Evolutionary conservation across 495 filamentous ascomycete species (phyloP).

Genomic region (Parathielavia appendiculata): DNA sequence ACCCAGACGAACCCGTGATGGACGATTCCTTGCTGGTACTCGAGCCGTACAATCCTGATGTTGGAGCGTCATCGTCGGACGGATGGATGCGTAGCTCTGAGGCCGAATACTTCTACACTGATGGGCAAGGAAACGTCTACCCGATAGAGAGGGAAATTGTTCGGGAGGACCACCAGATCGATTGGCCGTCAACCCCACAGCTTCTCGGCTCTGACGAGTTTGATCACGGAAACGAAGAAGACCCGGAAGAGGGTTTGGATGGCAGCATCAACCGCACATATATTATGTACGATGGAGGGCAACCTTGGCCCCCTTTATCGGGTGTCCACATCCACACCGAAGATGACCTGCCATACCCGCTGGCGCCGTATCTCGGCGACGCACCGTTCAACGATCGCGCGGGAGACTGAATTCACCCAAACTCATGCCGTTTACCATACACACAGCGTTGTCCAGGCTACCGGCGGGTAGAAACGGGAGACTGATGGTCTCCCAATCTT

Average conservation of each 20-base stretch:
- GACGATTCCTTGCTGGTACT: not conserved
- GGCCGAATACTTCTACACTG: constrained; percentile 29
- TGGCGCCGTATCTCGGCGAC: not conserved
- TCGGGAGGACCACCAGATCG: not conserved
- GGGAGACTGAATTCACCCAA: not conserved
- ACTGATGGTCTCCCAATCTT: not conserved
- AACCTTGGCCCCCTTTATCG: constrained; percentile 1
- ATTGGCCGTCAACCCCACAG: constrained; percentile 1
- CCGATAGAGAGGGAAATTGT: constrained; percentile 5
- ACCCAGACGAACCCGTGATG: not conserved
- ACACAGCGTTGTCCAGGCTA: not conserved
- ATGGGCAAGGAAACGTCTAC: constrained; percentile 24
- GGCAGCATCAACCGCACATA: constrained; percentile 6
- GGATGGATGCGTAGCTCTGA: constrained; percentile 16
- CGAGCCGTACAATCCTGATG: not conserved
- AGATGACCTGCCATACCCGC: not conserved
- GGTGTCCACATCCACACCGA: not conserved
- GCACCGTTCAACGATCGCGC: not conserved
- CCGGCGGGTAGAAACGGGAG: not conserved
- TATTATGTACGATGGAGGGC: constrained; percentile 23
- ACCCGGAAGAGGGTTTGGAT: not conserved
- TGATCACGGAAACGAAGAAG: constrained; percentile 10
- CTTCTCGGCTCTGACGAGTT: not conserved
- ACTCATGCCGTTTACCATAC: not conserved
- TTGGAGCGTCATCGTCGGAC: not conserved